phyloP scores from a whole-genome alignment of 768 basidiomycete genomes.

The Boletus reticuloceps region DNA sequence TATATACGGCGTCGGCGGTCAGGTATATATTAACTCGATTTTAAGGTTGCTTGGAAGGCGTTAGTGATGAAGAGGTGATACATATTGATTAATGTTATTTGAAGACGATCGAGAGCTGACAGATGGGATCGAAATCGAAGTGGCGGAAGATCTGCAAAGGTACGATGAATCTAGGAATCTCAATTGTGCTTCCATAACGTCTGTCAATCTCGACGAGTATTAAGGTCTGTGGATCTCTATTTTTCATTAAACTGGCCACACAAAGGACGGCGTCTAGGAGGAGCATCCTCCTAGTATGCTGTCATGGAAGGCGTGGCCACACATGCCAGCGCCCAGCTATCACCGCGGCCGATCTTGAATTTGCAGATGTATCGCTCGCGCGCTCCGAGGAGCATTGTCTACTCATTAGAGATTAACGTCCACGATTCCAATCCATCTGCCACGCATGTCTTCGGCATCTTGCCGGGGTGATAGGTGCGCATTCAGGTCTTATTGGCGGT shows the following conservation, averaged over 20 bases:
- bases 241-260: slow-evolving; percentile 1
- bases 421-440: slow-evolving; percentile 8
- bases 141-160: slow-evolving; percentile 20
- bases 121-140: slow-evolving; percentile 20
- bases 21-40: slow-evolving; percentile 11
- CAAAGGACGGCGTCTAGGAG: slow-evolving; percentile 15
- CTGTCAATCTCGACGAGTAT: slow-evolving; percentile 23
- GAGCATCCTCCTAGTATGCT: slow-evolving; percentile 3
- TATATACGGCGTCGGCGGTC: slow-evolving; percentile 10
- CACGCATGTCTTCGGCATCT: slow-evolving; percentile 5
- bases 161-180: slow-evolving; percentile 20
- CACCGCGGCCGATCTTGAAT: slow-evolving; percentile 25
- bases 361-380: slow-evolving; percentile 1
- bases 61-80: slow-evolving; percentile 12
- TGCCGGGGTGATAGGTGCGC: slow-evolving; percentile 9
- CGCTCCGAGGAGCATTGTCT: slow-evolving; percentile 25
- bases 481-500: slow-evolving; percentile 5
- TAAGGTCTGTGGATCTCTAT: slow-evolving; percentile 21
- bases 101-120: slow-evolving; percentile 11
- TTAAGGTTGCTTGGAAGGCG: slow-evolving; percentile 16
- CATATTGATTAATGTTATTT: slow-evolving; percentile 14
- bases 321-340: slow-evolving; percentile 9
- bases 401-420: slow-evolving; percentile 23
- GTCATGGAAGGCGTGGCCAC: slow-evolving; percentile 11
- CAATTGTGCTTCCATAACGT: slow-evolving; percentile 12